A percentile compares a stretch with the other conserved stretches of the same genome.
Conservation (phyloP, 208 protist species). For the Wallacemonas rigidus region DNA sequence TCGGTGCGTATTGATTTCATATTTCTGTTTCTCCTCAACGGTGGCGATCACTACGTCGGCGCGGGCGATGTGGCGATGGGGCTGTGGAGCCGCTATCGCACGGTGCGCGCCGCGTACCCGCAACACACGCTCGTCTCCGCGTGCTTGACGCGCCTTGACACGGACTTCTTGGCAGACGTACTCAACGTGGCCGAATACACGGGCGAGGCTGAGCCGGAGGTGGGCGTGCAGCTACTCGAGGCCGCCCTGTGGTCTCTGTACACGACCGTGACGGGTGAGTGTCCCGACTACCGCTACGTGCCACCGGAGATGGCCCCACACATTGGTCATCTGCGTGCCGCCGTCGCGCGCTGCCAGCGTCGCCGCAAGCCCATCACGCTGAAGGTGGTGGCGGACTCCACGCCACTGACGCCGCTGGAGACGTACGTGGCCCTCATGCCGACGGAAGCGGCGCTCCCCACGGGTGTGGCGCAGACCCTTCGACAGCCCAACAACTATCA, state of each 20-base stretch:
- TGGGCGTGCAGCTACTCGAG: constrained; percentile 44
- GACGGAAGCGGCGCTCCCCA: constrained; percentile 63
- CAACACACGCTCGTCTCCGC: constrained; percentile 53
- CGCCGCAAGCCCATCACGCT: constrained; percentile 21
- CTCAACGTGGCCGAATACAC: constrained; percentile 68
- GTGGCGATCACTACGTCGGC: constrained; percentile 84
- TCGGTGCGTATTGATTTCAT: constrained; percentile 85
- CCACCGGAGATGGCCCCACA: constrained; percentile 40
- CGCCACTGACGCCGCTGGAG: constrained; percentile 77
- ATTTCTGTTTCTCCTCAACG: constrained; percentile 87
- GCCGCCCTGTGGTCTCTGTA: constrained; percentile 57
- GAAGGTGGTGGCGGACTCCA: constrained; percentile 16
- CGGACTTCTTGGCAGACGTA: constrained; percentile 71
- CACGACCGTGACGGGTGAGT: constrained; percentile 47
- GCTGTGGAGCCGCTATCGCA: constrained; percentile 79
- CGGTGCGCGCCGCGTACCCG: constrained; percentile 55
- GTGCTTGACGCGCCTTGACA: constrained; percentile 50
- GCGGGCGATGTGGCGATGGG: constrained; percentile 76
- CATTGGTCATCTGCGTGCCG: constrained; percentile 70
- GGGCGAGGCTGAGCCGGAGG: constrained; percentile 37
- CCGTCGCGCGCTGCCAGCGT: constrained; percentile 45
- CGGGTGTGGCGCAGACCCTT: constrained; percentile 43
- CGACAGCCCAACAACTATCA: constrained; percentile 40
- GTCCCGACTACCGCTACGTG: constrained; percentile 53
- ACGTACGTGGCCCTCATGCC: constrained; percentile 86